Percentiles rank a stretch among this genome's conserved stretches.
Conservation (phyloP, 306 rosid genomes). For the Glycine soja region DNA sequence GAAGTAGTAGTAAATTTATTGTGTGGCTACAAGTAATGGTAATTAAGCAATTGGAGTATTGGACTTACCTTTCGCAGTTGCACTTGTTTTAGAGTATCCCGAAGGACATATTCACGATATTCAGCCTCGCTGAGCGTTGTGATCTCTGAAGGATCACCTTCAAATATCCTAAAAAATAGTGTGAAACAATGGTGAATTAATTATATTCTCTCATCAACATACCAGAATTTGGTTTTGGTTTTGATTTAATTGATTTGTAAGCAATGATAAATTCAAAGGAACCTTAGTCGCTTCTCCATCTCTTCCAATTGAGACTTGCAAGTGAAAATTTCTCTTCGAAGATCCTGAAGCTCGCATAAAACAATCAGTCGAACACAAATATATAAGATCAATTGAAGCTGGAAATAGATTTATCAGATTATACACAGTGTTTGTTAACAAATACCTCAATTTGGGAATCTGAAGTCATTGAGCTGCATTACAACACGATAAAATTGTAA, state of each 20-base stretch:
- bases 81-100: conserved; percentile 60
- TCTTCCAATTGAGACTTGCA: conserved; percentile 60
- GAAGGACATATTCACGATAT: conserved; percentile 56
- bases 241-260: background rate
- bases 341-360: conserved; percentile 49
- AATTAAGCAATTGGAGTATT: background rate
- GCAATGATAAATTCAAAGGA: conserved; percentile 8
- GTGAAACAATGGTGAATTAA: background rate
- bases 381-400: conserved; percentile 22
- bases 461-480: conserved; percentile 51
- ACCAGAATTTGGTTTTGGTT: conserved; percentile 14
- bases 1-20: background rate
- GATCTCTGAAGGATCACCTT: conserved; percentile 68
- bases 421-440: background rate
- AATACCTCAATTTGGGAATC: conserved; percentile 66
- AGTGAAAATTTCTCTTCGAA: conserved; percentile 55
- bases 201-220: background rate
- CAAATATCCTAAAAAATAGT: conserved; percentile 57
- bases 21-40: background rate
- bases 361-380: background rate
- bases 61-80: conserved; percentile 54
- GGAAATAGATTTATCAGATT: background rate
- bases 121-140: conserved; percentile 59
- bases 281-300: conserved; percentile 63
- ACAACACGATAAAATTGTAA: conserved; percentile 18